Conservation (phyloP, 805 yeast genomes). For the Starmerella vitae region DNA sequence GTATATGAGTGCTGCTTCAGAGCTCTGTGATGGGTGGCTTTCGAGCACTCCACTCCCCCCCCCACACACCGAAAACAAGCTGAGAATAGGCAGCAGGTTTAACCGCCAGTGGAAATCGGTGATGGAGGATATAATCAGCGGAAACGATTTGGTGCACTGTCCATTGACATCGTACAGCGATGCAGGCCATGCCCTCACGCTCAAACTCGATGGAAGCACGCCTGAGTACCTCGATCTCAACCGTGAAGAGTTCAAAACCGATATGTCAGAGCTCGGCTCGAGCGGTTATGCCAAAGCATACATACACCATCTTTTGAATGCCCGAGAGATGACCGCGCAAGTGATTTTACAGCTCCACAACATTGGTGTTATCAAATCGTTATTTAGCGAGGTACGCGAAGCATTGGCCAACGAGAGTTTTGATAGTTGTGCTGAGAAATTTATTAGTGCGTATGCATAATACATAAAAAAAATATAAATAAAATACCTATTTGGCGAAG, state of each 20-base stretch:
- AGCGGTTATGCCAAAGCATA: slow-evolving; percentile 29
- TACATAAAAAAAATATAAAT: too few relatives aligned
- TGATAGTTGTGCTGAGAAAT: slow-evolving; percentile 24
- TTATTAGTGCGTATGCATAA: too few relatives aligned
- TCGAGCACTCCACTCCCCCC: background rate
- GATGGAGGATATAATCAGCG: slow-evolving; percentile 23
- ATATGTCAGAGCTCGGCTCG: slow-evolving; percentile 23
- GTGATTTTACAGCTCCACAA: slow-evolving; percentile 32
- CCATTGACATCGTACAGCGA: slow-evolving; percentile 26
- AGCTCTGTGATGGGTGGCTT: slow-evolving; percentile 12
- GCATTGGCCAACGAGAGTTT: slow-evolving; percentile 26
- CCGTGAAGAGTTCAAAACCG: slow-evolving; percentile 24
- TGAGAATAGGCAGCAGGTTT: slow-evolving; percentile 8
- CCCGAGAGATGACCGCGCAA: slow-evolving; percentile 34
- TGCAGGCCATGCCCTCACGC: slow-evolving; percentile 29
- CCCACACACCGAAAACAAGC: background rate
- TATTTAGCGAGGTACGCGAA: slow-evolving; percentile 25
- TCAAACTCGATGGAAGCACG: slow-evolving; percentile 21
- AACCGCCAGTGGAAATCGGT: slow-evolving; percentile 17
- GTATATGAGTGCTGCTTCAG: slow-evolving; percentile 14
- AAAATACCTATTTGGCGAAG: too few relatives aligned
- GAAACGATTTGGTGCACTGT: slow-evolving; percentile 28
- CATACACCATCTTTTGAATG: slow-evolving; percentile 32
- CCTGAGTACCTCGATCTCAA: slow-evolving; percentile 25
- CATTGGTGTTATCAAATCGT: slow-evolving; percentile 21